Conservation (phyloP, 352 stramenopile genomes). For the Pythium guiyangense region DNA sequence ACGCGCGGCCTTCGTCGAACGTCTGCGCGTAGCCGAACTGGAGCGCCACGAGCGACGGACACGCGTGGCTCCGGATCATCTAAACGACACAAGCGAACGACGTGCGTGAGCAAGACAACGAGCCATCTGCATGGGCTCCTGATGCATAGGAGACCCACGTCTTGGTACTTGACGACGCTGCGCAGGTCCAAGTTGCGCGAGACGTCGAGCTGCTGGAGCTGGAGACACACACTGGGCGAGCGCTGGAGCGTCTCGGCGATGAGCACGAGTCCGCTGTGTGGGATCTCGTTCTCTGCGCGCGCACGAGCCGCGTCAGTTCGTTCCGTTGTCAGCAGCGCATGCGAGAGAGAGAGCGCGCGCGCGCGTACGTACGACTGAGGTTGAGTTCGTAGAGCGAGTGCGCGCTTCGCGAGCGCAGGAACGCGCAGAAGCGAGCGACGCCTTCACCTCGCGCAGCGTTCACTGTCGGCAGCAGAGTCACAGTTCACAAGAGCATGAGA, state of each 20-base stretch:
- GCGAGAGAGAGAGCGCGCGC: too few relatives aligned
- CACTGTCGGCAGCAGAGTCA: conserved; percentile 19
- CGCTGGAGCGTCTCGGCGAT: conserved; percentile 32
- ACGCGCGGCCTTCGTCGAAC: conserved; percentile 25
- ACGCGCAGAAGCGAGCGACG: conserved; percentile 31
- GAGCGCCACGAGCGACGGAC: conserved; percentile 47
- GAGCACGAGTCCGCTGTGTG: conserved; percentile 25
- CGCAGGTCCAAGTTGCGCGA: conserved; percentile 34
- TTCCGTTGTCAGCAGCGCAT: too few relatives aligned
- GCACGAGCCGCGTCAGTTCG: too few relatives aligned
- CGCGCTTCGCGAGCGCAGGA: conserved; percentile 31
- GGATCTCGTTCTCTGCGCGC: conserved; percentile 47
- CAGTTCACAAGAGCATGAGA: too few relatives aligned
- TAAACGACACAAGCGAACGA: conserved; percentile 9
- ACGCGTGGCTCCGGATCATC: conserved; percentile 36
- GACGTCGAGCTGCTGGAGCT: conserved; percentile 53
- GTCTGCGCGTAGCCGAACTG: conserved; percentile 49
- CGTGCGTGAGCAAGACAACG: neutral
- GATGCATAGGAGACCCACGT: conserved; percentile 14
- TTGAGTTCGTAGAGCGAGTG: conserved; percentile 31
- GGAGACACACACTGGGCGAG: conserved; percentile 20
- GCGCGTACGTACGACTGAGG: conserved; percentile 32
- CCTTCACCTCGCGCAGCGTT: conserved; percentile 42
- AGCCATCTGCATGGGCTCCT: neutral
- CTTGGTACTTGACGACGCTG: conserved; percentile 42